These are phyloP conservation scores for Theileria orientalis DNA, from an alignment of 169 alveolate species.

Conservation along the genomic window DNA sequence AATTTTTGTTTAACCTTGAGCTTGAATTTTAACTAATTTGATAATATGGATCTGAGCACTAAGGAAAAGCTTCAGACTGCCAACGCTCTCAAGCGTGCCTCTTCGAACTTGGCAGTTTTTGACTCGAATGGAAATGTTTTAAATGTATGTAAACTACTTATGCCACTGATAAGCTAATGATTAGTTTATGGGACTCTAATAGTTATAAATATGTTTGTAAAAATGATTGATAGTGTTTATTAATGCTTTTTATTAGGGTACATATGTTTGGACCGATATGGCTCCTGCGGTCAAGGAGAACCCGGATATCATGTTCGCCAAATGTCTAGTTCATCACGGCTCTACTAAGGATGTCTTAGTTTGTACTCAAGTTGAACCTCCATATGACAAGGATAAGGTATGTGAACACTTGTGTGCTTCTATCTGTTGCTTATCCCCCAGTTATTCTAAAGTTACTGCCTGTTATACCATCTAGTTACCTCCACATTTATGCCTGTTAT, in stretches of 20 bases:
- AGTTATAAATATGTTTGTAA: background rate
- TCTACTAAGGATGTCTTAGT: constrained; percentile 74
- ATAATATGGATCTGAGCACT: constrained; percentile 29
- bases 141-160: background rate
- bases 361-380: constrained; percentile 85
- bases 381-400: constrained; percentile 41
- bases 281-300: constrained; percentile 87
- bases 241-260: constrained; percentile 83
- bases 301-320: constrained; percentile 87
- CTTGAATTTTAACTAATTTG: background rate
- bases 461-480: too few species aligned
- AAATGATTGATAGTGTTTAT: too few species aligned
- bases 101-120: constrained; percentile 51
- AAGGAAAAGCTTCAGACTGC: constrained; percentile 61
- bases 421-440: background rate
- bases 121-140: constrained; percentile 46
- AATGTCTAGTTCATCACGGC: constrained; percentile 87
- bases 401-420: constrained; percentile 8
- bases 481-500: too few species aligned
- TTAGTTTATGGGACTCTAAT: background rate
- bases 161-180: background rate
- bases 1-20: background rate
- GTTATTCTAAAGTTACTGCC: too few species aligned
- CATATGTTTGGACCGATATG: constrained; percentile 86
- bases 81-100: constrained; percentile 64